phyloP scores from a whole-genome alignment of 2,329 filamentous ascomycete species.

The Hypoxylon sp. region DNA sequence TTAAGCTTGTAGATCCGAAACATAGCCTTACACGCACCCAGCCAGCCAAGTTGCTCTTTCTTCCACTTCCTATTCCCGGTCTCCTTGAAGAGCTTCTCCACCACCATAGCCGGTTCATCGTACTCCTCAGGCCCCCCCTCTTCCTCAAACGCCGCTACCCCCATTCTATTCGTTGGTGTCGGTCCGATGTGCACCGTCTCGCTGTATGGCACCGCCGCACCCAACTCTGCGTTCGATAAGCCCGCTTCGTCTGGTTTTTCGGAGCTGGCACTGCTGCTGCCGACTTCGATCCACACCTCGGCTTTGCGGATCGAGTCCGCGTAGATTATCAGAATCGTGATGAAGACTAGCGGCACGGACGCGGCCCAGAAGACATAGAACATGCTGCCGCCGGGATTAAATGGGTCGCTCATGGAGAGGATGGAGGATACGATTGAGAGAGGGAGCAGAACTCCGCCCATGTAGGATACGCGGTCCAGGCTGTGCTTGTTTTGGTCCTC shows the following conservation, averaged over 20 bases:
- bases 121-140: slow-evolving; percentile 19
- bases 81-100: slow-evolving; percentile 47
- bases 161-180: slow-evolving; percentile 31
- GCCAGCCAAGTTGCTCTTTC: slow-evolving; percentile 60
- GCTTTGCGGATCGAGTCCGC: slow-evolving; percentile 61
- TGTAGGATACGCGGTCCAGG: slow-evolving; percentile 62
- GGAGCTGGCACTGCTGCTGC: not conserved
- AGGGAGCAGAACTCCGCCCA: slow-evolving; percentile 63
- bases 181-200: slow-evolving; percentile 1
- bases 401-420: slow-evolving; percentile 61
- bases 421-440: slow-evolving; percentile 62
- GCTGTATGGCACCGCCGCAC: slow-evolving; percentile 24
- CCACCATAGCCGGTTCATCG: slow-evolving; percentile 48
- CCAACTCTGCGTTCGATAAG: slow-evolving; percentile 27
- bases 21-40: slow-evolving; percentile 59
- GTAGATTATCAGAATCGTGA: slow-evolving; percentile 61
- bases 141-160: slow-evolving; percentile 24
- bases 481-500: slow-evolving; percentile 55
- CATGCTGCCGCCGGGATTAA: slow-evolving; percentile 55
- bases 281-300: slow-evolving; percentile 62
- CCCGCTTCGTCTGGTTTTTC: not conserved
- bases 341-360: slow-evolving; percentile 54
- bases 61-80: slow-evolving; percentile 55
- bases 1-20: slow-evolving; percentile 51
- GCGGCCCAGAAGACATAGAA: slow-evolving; percentile 66